These are phyloP conservation scores for Melampsora larici-populina DNA, from an alignment of 1,284 basidiomycete genomes.

Conservation along the genomic window DNA sequence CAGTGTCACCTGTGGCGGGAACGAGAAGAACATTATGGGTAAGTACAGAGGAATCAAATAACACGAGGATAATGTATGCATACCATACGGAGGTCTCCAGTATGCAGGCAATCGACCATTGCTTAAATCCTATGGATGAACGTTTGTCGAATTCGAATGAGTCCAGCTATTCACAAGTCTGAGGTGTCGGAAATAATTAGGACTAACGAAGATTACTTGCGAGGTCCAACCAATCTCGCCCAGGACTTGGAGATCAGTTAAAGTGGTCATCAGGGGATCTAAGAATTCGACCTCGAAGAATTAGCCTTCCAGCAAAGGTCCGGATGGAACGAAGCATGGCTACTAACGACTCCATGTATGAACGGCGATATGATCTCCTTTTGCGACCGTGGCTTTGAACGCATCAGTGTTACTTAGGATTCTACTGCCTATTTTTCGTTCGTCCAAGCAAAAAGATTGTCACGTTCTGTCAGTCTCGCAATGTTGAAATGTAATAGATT, in stretches of 20 bases:
- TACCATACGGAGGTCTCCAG: constrained; percentile 62
- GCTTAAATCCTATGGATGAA: constrained; percentile 21
- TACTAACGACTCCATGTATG: constrained; percentile 61
- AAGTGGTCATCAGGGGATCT: constrained; percentile 56
- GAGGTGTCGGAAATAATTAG: neutral
- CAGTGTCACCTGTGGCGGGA: constrained; percentile 28
- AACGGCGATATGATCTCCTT: constrained; percentile 46
- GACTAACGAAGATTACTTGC: constrained; percentile 65
- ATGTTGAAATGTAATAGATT: neutral
- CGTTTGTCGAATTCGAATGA: neutral
- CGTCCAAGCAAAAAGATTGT: neutral
- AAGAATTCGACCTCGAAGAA: constrained; percentile 53
- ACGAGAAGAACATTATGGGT: neutral
- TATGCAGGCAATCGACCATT: constrained; percentile 36
- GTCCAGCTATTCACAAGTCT: neutral
- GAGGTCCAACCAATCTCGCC: constrained; percentile 79
- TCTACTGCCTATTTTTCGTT: constrained; percentile 35
- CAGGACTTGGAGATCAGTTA: constrained; percentile 66
- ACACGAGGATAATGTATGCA: constrained; percentile 51
- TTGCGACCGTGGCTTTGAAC: constrained; percentile 56
- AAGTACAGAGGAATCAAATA: neutral
- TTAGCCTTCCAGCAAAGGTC: constrained; percentile 59
- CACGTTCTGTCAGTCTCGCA: neutral
- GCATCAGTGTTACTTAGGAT: constrained; percentile 62
- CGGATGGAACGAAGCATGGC: constrained; percentile 57